Evolutionary conservation across 306 rosid genomes (phyloP), one percentile per base, ranked within the genome.

Genomic region (Malus sylvestris): DNA sequence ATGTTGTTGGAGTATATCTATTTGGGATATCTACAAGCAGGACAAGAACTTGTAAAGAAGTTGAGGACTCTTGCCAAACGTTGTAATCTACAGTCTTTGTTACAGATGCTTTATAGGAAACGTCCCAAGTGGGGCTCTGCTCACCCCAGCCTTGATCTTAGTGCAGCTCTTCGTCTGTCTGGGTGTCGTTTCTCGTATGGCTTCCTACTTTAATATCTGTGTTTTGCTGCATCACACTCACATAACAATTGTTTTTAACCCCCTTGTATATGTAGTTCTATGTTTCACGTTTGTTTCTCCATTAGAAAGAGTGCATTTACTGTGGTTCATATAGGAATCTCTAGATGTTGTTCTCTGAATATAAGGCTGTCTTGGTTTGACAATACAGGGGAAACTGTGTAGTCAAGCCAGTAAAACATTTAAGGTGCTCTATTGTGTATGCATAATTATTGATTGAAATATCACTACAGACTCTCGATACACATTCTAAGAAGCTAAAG

Each of bases 141-240:
- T 67, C 89, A 85, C 60, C 97, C 97, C 62, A 29, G 68, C 80
- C 77, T 40, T 22, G 86, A 85, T 79, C 89, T 94, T 72, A 79
- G 85, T 73, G 67, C 71, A 9, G 83, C 95, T 83, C 89, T 87
- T 76, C 88, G 87, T 84, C 86, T 89, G 33, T 66, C 88, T 23
- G 95, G 96, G 80, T 73, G 78, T 72, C 81, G 51, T 67, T 94
- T 86, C 86, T 90, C 85, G 98, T 91, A 94, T 73, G 96, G 74
- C 81, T 82, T 76, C 49, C 79, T 73, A 7, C 42, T 82, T 81
- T 61, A 71, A 74, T 70, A 67, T 42, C 73, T 85, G 33, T 71
- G 45, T 59, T 42, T 42, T 42, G 45, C 45, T 42, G 45, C 45
- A 42, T 49, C 55, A 49, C 10, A 42, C 2, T 77, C 78, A 58